Conservation (phyloP, 805 yeast species). For the Candida wancherniae region DNA sequence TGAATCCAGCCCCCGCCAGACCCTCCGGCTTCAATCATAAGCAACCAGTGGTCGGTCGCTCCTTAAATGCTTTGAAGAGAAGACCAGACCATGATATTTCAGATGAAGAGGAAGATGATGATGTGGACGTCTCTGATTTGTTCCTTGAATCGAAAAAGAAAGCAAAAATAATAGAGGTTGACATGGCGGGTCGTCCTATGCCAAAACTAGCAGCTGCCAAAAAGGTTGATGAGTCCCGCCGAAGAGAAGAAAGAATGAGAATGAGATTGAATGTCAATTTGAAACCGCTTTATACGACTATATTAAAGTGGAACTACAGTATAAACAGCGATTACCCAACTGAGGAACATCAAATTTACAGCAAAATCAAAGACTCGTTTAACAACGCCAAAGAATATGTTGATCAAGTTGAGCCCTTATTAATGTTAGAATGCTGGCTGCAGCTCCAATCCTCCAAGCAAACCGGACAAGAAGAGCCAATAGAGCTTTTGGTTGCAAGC, state of each 20-base stretch:
- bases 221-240: slow-evolving; percentile 33
- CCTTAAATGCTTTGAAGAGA: slow-evolving; percentile 31
- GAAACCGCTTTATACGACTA: slow-evolving; percentile 63
- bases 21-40: slow-evolving; percentile 51
- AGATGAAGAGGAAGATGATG: slow-evolving; percentile 28
- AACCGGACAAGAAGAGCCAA: slow-evolving; percentile 55
- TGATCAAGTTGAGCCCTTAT: slow-evolving; percentile 67
- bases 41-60: slow-evolving; percentile 29
- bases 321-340: slow-evolving; percentile 54
- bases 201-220: slow-evolving; percentile 20
- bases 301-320: slow-evolving; percentile 75
- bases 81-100: slow-evolving; percentile 30
- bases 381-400: slow-evolving; percentile 59
- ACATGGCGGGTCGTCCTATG: slow-evolving; percentile 40
- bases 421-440: slow-evolving; percentile 92
- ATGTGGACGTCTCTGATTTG: slow-evolving; percentile 37
- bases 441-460: slow-evolving; percentile 70
- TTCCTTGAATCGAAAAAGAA: slow-evolving; percentile 35
- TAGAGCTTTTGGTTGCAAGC: slow-evolving; percentile 67
- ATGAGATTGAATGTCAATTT: slow-evolving; percentile 72
- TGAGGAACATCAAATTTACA: slow-evolving; percentile 39
- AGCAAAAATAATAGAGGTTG: slow-evolving; percentile 38
- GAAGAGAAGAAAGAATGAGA: slow-evolving; percentile 74
- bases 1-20: slow-evolving; percentile 46
- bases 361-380: slow-evolving; percentile 53